phyloP scores from a whole-genome alignment of 2,329 filamentous ascomycete genomes.

The Reticulascus tulasneorum region DNA sequence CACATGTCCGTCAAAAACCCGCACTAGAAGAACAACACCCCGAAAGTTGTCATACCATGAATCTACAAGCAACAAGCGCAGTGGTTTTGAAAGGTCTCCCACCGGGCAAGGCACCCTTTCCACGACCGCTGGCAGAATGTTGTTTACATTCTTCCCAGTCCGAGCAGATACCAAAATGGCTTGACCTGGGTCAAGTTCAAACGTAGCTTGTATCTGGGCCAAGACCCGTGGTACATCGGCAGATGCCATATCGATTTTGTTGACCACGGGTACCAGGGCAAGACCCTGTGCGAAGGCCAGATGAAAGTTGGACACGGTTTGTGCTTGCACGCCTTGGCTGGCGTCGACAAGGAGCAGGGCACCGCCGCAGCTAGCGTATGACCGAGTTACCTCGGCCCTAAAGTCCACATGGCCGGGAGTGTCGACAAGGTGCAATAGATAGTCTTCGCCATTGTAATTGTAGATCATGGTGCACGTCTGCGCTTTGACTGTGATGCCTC shows the following conservation, averaged over 20 bases:
- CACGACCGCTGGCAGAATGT: constrained; percentile 80
- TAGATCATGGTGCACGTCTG: constrained; percentile 99
- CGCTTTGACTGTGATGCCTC: constrained; percentile 97
- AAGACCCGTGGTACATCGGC: constrained; percentile 84
- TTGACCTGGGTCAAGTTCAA: constrained; percentile 77
- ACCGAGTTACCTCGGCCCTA: constrained; percentile 89
- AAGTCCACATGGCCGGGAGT: constrained; percentile 98
- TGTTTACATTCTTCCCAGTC: constrained; percentile 81
- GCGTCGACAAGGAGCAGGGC: constrained; percentile 91
- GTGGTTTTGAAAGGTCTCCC: constrained; percentile 67
- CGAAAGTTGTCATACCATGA: constrained; percentile 98
- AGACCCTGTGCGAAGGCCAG: constrained; percentile 91
- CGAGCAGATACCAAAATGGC: constrained; percentile 80
- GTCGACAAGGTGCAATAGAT: constrained; percentile 91
- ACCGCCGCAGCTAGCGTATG: constrained; percentile 93
- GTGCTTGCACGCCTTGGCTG: constrained; percentile 92
- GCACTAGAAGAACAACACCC: constrained; percentile 85
- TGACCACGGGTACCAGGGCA: constrained; percentile 83
- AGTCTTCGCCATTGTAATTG: constrained; percentile 79
- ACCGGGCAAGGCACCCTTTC: constrained; percentile 77
- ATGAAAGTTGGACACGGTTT: constrained; percentile 98
- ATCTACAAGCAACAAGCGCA: constrained; percentile 86
- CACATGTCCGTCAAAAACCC: constrained; percentile 85
- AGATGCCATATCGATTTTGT: constrained; percentile 91
- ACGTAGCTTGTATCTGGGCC: constrained; percentile 78